A percentile compares a stretch with the other conserved stretches of the same genome.
Conservation (phyloP, 2,329 filamentous ascomycete species). For the Tothia fuscella region DNA sequence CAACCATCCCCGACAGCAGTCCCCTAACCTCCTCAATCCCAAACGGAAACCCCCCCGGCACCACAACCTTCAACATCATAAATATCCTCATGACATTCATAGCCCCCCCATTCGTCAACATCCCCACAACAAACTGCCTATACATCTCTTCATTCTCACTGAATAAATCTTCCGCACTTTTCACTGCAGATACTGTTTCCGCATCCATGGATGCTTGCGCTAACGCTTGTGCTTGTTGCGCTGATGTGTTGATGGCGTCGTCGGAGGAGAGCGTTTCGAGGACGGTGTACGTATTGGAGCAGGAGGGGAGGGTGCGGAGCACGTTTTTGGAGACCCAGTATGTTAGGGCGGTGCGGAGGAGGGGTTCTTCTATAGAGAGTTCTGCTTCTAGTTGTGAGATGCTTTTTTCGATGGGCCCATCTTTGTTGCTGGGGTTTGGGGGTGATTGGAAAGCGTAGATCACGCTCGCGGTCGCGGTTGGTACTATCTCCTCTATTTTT, state of each 20-base stretch:
- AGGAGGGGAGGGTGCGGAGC: constrained; percentile 41
- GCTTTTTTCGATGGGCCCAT: constrained; percentile 30
- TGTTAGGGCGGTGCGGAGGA: constrained; percentile 52
- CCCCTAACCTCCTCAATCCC: constrained; percentile 77
- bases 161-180: constrained; percentile 44
- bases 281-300: constrained; percentile 48
- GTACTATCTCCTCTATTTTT: constrained; percentile 57
- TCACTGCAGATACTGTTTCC: constrained; percentile 35
- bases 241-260: background rate
- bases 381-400: constrained; percentile 35
- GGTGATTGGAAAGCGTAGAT: constrained; percentile 68
- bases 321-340: constrained; percentile 64
- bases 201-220: constrained; percentile 25
- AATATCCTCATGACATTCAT: constrained; percentile 74
- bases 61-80: constrained; percentile 91
- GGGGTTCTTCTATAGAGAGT: constrained; percentile 62
- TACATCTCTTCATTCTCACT: constrained; percentile 64
- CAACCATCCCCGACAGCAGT: constrained; percentile 69
- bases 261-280: constrained; percentile 37
- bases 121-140: constrained; percentile 84
- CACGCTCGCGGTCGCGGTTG: constrained; percentile 76
- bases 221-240: constrained; percentile 21
- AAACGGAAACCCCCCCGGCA: constrained; percentile 80
- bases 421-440: constrained; percentile 25
- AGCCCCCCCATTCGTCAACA: constrained; percentile 83